phyloP scores from a whole-genome alignment of 139 green algal genomes.

The Chlamydomonas sphaeroides region DNA sequence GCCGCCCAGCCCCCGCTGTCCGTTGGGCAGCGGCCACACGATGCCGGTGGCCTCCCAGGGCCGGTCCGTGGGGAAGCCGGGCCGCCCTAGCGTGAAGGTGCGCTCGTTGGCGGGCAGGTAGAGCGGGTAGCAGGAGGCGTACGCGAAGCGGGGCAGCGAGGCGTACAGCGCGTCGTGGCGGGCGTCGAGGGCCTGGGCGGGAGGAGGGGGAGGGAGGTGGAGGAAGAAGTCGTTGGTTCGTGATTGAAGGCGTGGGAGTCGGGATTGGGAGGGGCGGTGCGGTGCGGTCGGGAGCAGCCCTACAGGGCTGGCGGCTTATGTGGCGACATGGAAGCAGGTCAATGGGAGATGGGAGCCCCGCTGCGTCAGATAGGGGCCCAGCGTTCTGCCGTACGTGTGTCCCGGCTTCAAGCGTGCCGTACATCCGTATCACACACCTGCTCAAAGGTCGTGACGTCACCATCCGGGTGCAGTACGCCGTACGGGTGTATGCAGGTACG shows the following conservation, averaged over 20 bases:
- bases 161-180: slow-evolving; percentile 35
- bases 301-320: no score
- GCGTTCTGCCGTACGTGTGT: no score
- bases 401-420: no score
- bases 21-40: slow-evolving; percentile 13
- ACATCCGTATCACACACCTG: no score
- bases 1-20: neutral
- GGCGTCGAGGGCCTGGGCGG: slow-evolving; percentile 21
- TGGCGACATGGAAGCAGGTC: no score
- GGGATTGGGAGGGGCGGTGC: no score
- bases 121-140: slow-evolving; percentile 9
- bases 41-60: slow-evolving; percentile 12
- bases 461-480: slow-evolving; percentile 27
- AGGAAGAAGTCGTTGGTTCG: no score
- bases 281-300: no score
- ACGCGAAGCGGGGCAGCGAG: slow-evolving; percentile 14
- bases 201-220: no score
- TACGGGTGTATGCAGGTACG: slow-evolving; percentile 1
- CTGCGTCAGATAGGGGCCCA: no score
- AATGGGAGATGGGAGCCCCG: no score
- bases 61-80: neutral
- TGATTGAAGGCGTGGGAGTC: no score
- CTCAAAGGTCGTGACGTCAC: slow-evolving; percentile 5
- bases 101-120: slow-evolving; percentile 36
- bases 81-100: slow-evolving; percentile 24